These are phyloP conservation scores for Globisporangium perplexum DNA, from an alignment of 352 stramenopile genomes.

Conservation along the genomic window DNA sequence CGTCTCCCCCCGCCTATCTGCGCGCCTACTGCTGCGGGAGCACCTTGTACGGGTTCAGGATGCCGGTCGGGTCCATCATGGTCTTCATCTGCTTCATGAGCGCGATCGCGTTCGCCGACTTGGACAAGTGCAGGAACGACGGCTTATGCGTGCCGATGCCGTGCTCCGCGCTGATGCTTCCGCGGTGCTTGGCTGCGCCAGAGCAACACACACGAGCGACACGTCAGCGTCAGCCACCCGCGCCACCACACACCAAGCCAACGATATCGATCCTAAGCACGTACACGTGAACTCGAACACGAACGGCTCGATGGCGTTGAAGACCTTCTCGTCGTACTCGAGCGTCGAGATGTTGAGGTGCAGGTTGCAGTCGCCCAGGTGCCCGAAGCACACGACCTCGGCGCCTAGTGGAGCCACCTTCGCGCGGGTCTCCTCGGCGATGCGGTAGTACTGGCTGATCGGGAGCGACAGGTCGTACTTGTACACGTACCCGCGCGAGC, in stretches of 20 bases:
- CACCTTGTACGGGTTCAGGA: conserved; percentile 97
- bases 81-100: conserved; percentile 93
- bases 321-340: conserved; percentile 59
- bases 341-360: conserved; percentile 94
- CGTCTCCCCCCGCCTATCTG: no score
- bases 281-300: conserved; percentile 81
- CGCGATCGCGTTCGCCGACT: conserved; percentile 71
- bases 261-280: conserved; percentile 1
- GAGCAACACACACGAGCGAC: background rate
- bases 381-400: conserved; percentile 88
- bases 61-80: conserved; percentile 94
- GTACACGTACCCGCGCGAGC: conserved; percentile 88
- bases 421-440: conserved; percentile 77
- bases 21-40: conserved; percentile 23
- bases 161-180: conserved; percentile 97
- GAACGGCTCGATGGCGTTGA: conserved; percentile 61
- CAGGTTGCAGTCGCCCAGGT: conserved; percentile 96
- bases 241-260: no score
- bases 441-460: conserved; percentile 88
- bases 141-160: conserved; percentile 95
- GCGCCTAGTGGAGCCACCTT: conserved; percentile 37
- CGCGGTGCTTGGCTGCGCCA: conserved; percentile 56
- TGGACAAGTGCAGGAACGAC: conserved; percentile 79
- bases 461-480: conserved; percentile 98
- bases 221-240: background rate